These are phyloP conservation scores for Polytrichum commune DNA, from an alignment of 225 moss, liverwort and hornwort genomes.

Conservation along the genomic window DNA sequence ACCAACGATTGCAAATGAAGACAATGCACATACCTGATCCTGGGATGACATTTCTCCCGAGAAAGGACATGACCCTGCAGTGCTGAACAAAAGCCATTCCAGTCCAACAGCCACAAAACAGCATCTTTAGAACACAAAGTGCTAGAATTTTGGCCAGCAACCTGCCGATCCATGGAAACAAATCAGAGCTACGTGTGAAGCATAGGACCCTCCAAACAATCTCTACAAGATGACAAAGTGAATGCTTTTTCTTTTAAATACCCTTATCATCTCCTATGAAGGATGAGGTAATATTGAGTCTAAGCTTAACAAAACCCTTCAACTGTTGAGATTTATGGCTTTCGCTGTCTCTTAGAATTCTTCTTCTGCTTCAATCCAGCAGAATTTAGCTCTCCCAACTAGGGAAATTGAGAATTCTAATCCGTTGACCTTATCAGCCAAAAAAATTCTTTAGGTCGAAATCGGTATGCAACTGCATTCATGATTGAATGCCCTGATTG, in stretches of 20 bases:
- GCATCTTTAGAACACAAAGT: constrained; percentile 14
- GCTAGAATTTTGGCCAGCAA: not conserved
- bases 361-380: no score
- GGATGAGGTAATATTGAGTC: no score
- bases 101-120: constrained; percentile 14
- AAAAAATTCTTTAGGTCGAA: no score
- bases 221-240: no score
- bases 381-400: no score
- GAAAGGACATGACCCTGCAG: constrained; percentile 28
- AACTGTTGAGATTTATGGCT: not conserved
- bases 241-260: not conserved
- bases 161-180: not conserved
- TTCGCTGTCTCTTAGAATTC: not conserved
- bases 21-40: constrained; percentile 14
- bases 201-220: no score
- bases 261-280: not conserved
- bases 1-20: constrained; percentile 2
- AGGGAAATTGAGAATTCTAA: no score
- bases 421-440: no score
- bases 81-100: constrained; percentile 26
- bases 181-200: no score
- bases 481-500: no score
- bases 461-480: no score
- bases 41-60: constrained; percentile 17
- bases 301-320: no score